Percentiles rank a stretch among this genome's conserved stretches.
phyloP scores from a whole-genome alignment of 345 rosid genomes.

The Hibiscus trionum region DNA sequence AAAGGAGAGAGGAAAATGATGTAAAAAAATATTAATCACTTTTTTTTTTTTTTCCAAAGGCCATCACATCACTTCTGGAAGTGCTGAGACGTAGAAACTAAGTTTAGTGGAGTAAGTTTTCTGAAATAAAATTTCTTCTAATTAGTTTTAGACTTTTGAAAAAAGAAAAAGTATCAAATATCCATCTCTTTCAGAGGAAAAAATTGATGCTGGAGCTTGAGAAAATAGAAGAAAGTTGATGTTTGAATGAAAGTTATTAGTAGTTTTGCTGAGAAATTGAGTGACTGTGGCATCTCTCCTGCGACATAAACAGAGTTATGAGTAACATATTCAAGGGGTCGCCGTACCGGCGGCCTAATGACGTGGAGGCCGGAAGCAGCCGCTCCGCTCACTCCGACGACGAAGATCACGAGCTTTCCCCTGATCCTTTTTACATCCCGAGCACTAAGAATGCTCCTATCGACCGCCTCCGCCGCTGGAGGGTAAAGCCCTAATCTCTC shows the following conservation, averaged over 20 bases:
- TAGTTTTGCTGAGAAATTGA: neutral
- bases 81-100: neutral
- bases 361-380: constrained; percentile 44
- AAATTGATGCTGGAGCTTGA: neutral
- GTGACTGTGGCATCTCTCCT: constrained; percentile 55
- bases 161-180: too few species aligned
- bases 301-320: constrained; percentile 36
- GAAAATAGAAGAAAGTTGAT: neutral
- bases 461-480: constrained; percentile 73
- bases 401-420: constrained; percentile 16
- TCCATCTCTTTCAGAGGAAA: neutral
- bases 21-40: neutral
- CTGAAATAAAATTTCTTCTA: neutral
- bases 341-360: constrained; percentile 30
- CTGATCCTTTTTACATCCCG: constrained; percentile 55
- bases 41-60: neutral
- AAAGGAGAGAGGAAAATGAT: neutral
- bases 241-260: neutral
- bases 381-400: constrained; percentile 17
- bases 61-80: neutral
- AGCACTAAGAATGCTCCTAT: constrained; percentile 66
- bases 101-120: neutral
- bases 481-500: constrained; percentile 39
- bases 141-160: neutral
- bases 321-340: constrained; percentile 27